Evolutionary conservation across 352 stramenopile species (phyloP).

Genomic region (Globisporangium nodosum): DNA sequence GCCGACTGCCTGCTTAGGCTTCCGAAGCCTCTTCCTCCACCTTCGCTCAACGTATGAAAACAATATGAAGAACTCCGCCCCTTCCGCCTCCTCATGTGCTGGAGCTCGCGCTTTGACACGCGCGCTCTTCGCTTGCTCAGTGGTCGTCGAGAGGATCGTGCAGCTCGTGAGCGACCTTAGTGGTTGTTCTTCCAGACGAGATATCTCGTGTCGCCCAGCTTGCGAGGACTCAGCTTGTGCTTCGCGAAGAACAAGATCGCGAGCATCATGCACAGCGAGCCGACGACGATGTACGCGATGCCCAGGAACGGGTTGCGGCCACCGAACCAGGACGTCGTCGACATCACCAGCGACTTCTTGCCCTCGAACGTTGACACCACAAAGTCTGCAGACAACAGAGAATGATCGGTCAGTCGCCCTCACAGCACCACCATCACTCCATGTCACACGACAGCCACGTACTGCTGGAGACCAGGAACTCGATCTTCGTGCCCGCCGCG

Average conservation of each 20-base stretch:
- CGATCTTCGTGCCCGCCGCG: slow-evolving; percentile 79
- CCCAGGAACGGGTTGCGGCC: slow-evolving; percentile 96
- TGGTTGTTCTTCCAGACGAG: slow-evolving; percentile 96
- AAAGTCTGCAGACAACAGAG: slow-evolving; percentile 77
- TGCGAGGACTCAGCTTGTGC: slow-evolving; percentile 92
- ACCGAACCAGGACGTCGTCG: slow-evolving; percentile 95
- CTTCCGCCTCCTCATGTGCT: no score
- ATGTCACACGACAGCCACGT: slow-evolving; percentile 19
- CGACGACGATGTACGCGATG: slow-evolving; percentile 95
- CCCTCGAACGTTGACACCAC: slow-evolving; percentile 93
- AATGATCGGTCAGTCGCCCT: slow-evolving; percentile 5
- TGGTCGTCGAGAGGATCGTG: no score
- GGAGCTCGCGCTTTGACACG: no score
- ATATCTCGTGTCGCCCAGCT: slow-evolving; percentile 93
- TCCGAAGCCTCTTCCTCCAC: no score
- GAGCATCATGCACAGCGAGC: slow-evolving; percentile 90
- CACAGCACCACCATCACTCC: slow-evolving; percentile 6
- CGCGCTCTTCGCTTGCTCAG: no score
- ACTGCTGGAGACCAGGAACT: slow-evolving; percentile 92
- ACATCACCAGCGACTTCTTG: slow-evolving; percentile 96
- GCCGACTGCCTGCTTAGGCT: no score
- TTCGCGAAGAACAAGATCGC: slow-evolving; percentile 95
- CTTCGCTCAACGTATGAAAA: no score
- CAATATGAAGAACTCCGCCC: no score
- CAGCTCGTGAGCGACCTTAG: slow-evolving; percentile 18